These are phyloP conservation scores for Collybiopsis luxurians DNA, from an alignment of 768 basidiomycete genomes.

Conservation along the genomic window DNA sequence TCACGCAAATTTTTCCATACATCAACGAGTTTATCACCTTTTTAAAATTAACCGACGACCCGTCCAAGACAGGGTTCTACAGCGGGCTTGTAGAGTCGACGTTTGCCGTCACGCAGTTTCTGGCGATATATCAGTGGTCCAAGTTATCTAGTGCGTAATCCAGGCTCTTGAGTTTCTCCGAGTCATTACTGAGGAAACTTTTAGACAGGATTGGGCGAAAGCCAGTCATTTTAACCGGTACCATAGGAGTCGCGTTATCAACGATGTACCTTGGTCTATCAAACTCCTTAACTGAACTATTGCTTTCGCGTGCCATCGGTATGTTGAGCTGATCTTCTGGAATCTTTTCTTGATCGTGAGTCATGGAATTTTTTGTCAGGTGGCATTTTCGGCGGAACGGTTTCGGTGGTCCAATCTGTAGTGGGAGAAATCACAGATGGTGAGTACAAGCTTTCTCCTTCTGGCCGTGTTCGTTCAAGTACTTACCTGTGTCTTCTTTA, in stretches of 20 bases:
- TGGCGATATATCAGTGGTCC: constrained; percentile 65
- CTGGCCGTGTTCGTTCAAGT: no score
- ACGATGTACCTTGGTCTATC: constrained; percentile 61
- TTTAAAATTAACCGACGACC: constrained; percentile 54
- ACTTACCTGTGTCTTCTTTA: no score
- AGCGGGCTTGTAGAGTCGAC: constrained; percentile 50
- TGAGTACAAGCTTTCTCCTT: neutral
- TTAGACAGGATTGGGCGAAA: constrained; percentile 62
- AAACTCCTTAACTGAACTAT: constrained; percentile 41
- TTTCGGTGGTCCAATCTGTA: constrained; percentile 62
- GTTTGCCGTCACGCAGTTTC: constrained; percentile 51
- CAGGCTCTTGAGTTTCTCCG: neutral
- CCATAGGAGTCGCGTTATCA: constrained; percentile 45
- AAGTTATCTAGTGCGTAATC: constrained; percentile 43
- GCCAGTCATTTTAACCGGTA: constrained; percentile 60
- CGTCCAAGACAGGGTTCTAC: constrained; percentile 62
- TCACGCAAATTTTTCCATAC: constrained; percentile 70
- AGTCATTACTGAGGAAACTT: neutral
- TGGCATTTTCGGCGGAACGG: constrained; percentile 59
- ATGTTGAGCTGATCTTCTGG: constrained; percentile 10
- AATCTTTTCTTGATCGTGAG: neutral
- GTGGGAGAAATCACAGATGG: constrained; percentile 63
- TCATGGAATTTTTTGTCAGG: constrained; percentile 29
- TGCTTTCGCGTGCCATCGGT: constrained; percentile 57
- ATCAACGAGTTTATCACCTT: constrained; percentile 65